phyloP scores from a whole-genome alignment of 352 stramenopile species.

The Pythium folliculosum region DNA sequence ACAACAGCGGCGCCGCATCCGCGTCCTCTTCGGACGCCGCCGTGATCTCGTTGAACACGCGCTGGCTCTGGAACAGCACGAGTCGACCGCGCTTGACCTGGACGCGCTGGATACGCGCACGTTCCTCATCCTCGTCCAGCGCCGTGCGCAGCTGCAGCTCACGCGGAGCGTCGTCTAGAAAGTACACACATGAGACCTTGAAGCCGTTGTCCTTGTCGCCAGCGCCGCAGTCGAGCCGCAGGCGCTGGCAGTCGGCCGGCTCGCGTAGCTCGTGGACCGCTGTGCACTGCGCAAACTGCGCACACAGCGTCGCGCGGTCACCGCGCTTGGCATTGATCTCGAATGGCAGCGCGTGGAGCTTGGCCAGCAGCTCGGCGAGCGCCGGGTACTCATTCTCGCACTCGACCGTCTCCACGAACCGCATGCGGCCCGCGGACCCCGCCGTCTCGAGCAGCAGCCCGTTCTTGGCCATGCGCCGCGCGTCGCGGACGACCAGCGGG shows the following conservation, averaged over 20 bases:
- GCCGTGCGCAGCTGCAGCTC: slow-evolving; percentile 41
- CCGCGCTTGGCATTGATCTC: slow-evolving; percentile 81
- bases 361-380: slow-evolving; percentile 71
- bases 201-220: slow-evolving; percentile 79
- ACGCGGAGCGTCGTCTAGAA: slow-evolving; percentile 23
- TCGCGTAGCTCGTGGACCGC: slow-evolving; percentile 47
- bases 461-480: slow-evolving; percentile 60
- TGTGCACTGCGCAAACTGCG: slow-evolving; percentile 69
- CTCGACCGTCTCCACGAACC: slow-evolving; percentile 66
- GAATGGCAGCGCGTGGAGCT: slow-evolving; percentile 73
- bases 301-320: slow-evolving; percentile 46
- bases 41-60: slow-evolving; percentile 71
- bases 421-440: slow-evolving; percentile 34
- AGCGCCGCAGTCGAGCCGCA: slow-evolving; percentile 67
- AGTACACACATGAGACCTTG: slow-evolving; percentile 80
- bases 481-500: slow-evolving; percentile 63
- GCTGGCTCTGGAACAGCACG: slow-evolving; percentile 69
- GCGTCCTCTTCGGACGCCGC: slow-evolving; percentile 16
- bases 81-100: slow-evolving; percentile 47
- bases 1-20: slow-evolving; percentile 49
- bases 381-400: slow-evolving; percentile 64
- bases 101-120: slow-evolving; percentile 41
- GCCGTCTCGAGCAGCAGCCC: slow-evolving; percentile 43
- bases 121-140: slow-evolving; percentile 20
- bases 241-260: slow-evolving; percentile 42